These are phyloP conservation scores for Neoboletus brunneissimus DNA, from an alignment of 768 basidiomycete species.

Conservation along the genomic window DNA sequence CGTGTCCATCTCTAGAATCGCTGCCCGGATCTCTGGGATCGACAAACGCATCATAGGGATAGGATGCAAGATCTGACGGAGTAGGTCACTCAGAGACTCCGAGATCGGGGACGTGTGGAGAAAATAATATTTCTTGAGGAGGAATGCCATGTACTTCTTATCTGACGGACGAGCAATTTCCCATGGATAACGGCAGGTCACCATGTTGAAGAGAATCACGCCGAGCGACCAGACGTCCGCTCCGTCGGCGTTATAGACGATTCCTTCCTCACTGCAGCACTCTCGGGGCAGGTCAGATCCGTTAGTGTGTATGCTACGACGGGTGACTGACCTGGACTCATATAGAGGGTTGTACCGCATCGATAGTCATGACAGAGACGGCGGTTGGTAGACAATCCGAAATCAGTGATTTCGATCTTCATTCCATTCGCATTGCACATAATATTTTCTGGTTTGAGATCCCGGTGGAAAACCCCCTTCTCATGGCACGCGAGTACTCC, in stretches of 20 bases:
- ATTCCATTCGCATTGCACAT: slow-evolving; percentile 55
- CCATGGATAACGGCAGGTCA: background rate
- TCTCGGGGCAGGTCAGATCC: too few relatives aligned
- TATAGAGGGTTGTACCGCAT: too few relatives aligned
- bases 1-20: slow-evolving; percentile 10
- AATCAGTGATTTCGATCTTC: slow-evolving; percentile 33
- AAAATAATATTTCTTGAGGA: too few relatives aligned
- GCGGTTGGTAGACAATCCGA: too few relatives aligned
- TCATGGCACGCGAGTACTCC: slow-evolving; percentile 73
- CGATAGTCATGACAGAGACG: too few relatives aligned
- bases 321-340: too few relatives aligned
- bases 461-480: slow-evolving; percentile 73
- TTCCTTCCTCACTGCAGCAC: too few relatives aligned
- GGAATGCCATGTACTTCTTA: too few relatives aligned
- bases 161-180: too few relatives aligned
- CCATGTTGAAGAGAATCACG: background rate
- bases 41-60: slow-evolving; percentile 5
- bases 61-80: slow-evolving; percentile 15
- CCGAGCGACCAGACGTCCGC: background rate
- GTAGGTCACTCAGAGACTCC: background rate
- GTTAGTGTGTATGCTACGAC: too few relatives aligned
- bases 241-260: background rate
- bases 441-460: slow-evolving; percentile 85
- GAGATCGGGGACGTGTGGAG: slow-evolving; percentile 7
- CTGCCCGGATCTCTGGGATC: slow-evolving; percentile 15